Base-by-base conservation (phyloP, 768 basidiomycete genomes). In the Rhizopogon vesiculosus region DNA sequence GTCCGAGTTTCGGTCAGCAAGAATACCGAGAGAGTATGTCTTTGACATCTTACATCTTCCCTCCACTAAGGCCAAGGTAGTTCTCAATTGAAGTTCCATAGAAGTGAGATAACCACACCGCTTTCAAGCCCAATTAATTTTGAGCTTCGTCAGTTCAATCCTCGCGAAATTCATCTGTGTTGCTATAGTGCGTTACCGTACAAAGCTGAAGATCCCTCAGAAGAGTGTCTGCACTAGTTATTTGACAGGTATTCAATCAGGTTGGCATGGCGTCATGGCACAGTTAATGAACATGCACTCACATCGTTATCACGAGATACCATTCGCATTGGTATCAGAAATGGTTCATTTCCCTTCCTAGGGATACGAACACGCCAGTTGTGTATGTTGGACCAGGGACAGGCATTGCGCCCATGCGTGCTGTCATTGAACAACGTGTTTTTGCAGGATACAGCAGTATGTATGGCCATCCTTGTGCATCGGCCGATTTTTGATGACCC, bases 361-460 rank as follows among this genome's bases (percentile, higher is more conserved):
- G 68, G 0, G 66, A 75, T 53, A 65, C 72, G 18, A 53, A 53
- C n/a, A 62, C 72, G 22, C 95, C 95, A 0, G 75, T 95, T 4
- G 85, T 98, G 41, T 91, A 93, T 61, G 76, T 99, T 29, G 95
- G 95, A 0, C 97, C 97, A 13, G 97, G 96, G 0, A 98, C 96
- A 0, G 97, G 97, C 12, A 74, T 98, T 6, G 95, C 95, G 0
- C 95, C 97, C 0, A 90, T 97, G 84, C 77, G 93, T 48, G 83
- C 94, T 0, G 77, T 97, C 42, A 80, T 95, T 33, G 84, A 97
- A 67, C 85, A 93, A 59, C 82, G 96, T 1, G 69, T 87, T 12
- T 65, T 78, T 13, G 68, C 66, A 13, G 85, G 84, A 3, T 77
- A 83, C 1, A 64, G 71, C 40, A 74, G 92, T 92, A 56, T 42